Conservation (phyloP, 495 filamentous ascomycete genomes). For the Entonaema liquescens region DNA sequence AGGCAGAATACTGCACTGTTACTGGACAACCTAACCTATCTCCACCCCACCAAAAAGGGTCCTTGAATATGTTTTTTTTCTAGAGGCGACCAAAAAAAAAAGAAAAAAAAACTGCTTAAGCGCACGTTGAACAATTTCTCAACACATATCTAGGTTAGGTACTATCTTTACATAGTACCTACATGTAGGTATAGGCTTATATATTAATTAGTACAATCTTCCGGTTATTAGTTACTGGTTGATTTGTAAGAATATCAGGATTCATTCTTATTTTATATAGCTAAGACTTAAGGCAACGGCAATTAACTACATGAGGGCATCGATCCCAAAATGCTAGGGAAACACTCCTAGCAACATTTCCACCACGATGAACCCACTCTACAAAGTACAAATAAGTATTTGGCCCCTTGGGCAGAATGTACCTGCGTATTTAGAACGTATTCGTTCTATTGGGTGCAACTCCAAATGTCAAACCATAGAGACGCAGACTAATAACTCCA, state of each 20-base stretch:
- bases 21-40: background rate
- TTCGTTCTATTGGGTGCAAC: background rate
- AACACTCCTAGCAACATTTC: background rate
- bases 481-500: background rate
- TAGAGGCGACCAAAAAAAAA: background rate
- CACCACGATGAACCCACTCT: background rate
- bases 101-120: background rate
- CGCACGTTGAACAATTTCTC: background rate
- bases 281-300: background rate
- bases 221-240: background rate
- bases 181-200: background rate
- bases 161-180: background rate
- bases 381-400: background rate
- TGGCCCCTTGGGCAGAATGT: background rate
- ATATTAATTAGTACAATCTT: background rate
- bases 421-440: background rate
- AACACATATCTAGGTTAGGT: background rate
- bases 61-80: background rate
- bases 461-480: conserved; percentile 2
- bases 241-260: conserved; percentile 2
- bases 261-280: conserved; percentile 9
- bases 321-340: background rate
- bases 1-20: background rate
- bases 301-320: conserved; percentile 1
- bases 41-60: conserved; percentile 11